These are phyloP conservation scores for Pseudogymnoascus sp. DNA, from an alignment of 2,329 filamentous ascomycete species.

Conservation along the genomic window DNA sequence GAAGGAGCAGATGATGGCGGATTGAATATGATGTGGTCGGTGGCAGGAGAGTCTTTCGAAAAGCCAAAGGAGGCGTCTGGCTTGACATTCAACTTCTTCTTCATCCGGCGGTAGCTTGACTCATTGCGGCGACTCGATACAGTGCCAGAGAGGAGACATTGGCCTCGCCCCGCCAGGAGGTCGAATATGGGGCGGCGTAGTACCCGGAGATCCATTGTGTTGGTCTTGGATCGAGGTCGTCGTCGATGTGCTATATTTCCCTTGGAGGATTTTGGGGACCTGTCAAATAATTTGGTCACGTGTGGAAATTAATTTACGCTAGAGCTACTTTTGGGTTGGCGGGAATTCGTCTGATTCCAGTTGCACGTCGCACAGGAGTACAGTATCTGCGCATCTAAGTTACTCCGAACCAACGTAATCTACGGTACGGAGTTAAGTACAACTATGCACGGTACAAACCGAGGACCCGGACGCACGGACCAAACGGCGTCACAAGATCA, in stretches of 20 bases:
- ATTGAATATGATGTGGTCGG: constrained; percentile 47
- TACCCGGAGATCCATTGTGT: constrained; percentile 24
- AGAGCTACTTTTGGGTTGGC: not conserved
- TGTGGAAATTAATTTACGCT: not conserved
- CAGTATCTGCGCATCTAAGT: not conserved
- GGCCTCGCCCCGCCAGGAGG: constrained; percentile 19
- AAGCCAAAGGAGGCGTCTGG: constrained; percentile 52
- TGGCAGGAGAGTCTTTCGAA: constrained; percentile 26
- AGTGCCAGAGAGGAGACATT: constrained; percentile 23
- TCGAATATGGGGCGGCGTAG: constrained; percentile 23
- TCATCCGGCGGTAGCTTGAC: constrained; percentile 27
- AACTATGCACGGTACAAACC: not conserved
- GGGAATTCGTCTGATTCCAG: not conserved
- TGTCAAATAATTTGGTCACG: not conserved
- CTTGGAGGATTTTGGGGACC: constrained; percentile 8
- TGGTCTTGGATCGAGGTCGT: constrained; percentile 7
- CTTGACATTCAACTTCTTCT: constrained; percentile 39
- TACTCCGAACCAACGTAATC: not conserved
- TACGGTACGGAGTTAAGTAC: not conserved
- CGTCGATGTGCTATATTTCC: constrained; percentile 7
- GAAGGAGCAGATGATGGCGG: constrained; percentile 45
- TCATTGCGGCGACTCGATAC: constrained; percentile 24
- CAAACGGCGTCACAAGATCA: constrained; percentile 6
- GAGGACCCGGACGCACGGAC: not conserved
- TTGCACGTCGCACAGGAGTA: too few relatives aligned